These are phyloP conservation scores for Globisporangium viniferum DNA, from an alignment of 352 stramenopile genomes.

Conservation along the genomic window DNA sequence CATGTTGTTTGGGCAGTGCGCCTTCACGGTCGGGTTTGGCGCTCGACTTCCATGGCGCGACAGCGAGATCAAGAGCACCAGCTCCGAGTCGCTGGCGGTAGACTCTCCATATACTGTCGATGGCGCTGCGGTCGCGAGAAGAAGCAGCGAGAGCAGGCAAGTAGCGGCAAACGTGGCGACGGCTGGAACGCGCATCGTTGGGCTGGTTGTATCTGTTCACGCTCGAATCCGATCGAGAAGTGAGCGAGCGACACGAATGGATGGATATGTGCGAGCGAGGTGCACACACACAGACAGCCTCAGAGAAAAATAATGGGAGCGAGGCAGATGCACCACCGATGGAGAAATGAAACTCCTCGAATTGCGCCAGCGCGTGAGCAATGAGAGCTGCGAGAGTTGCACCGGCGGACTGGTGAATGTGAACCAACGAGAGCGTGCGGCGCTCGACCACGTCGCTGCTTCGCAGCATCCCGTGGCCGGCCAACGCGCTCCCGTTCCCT, in stretches of 20 bases:
- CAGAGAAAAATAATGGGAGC: not conserved
- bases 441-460: not conserved
- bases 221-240: conserved; percentile 1
- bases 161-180: not conserved
- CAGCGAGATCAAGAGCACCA: conserved; percentile 65
- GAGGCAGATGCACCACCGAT: not conserved
- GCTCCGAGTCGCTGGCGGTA: conserved; percentile 33
- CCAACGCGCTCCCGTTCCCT: not conserved
- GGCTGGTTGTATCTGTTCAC: not conserved
- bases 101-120: not conserved
- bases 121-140: not conserved
- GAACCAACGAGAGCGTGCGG: not conserved
- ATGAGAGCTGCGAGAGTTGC: not conserved
- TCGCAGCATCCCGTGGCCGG: not conserved
- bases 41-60: conserved; percentile 73
- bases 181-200: conserved; percentile 9
- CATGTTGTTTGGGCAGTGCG: conserved; percentile 63
- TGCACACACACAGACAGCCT: no score
- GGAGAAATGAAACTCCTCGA: conserved; percentile 1
- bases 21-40: conserved; percentile 60
- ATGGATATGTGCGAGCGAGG: not conserved
- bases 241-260: not conserved
- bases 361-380: not conserved
- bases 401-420: conserved; percentile 1
- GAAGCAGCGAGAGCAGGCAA: conserved; percentile 9